Conservation (phyloP, 73 alveolate genomes). For the Symbiodinium pilosum region DNA sequence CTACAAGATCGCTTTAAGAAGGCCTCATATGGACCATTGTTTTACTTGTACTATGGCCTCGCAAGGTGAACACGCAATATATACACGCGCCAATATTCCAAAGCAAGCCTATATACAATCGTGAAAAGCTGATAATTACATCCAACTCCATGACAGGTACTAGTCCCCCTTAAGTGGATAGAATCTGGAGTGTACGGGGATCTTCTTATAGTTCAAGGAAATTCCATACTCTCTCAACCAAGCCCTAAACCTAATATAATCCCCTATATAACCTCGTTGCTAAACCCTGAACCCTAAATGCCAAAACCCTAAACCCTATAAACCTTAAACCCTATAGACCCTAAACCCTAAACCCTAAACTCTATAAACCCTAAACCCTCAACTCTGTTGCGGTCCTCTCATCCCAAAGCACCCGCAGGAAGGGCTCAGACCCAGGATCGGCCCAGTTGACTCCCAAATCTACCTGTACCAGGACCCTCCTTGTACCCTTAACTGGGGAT, state of each 20-base stretch:
- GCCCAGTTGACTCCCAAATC: constrained; percentile 92
- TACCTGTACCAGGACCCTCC: background rate
- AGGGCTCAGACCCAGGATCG: constrained; percentile 36
- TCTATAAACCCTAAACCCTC: background rate
- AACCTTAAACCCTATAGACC: background rate
- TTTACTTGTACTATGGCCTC: too few species aligned
- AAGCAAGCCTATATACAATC: too few species aligned
- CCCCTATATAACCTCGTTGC: background rate
- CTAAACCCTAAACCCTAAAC: background rate
- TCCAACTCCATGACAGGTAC: too few species aligned
- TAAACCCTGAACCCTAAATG: background rate
- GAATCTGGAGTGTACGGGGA: too few species aligned
- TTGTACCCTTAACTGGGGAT: background rate
- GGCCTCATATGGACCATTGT: too few species aligned
- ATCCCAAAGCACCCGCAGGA: constrained; percentile 38
- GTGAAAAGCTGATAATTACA: too few species aligned
- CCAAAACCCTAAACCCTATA: too few species aligned
- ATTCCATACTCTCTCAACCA: background rate
- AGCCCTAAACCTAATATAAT: background rate
- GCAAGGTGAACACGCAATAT: too few species aligned
- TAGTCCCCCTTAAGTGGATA: too few species aligned
- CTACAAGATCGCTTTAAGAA: too few species aligned
- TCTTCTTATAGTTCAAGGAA: too few species aligned
- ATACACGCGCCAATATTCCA: too few species aligned
- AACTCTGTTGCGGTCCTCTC: constrained; percentile 10